phyloP scores from a whole-genome alignment of 306 rosid species.

The Phaseolus lunatus region DNA sequence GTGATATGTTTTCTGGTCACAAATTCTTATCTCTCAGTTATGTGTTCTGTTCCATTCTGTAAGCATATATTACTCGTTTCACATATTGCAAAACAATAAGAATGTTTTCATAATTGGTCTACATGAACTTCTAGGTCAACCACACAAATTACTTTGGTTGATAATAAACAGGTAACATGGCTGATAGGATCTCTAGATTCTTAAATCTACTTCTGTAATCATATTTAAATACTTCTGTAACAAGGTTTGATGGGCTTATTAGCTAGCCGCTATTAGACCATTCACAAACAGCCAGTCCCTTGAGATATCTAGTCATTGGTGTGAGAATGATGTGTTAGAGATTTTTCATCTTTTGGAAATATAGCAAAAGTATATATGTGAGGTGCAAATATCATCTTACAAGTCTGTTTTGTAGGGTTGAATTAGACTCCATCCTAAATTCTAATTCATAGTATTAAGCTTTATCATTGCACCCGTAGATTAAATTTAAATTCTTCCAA shows the following conservation, averaged over 20 bases:
- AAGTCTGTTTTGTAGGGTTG: no score
- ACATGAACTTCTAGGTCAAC: slow-evolving; percentile 20
- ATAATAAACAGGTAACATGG: neutral
- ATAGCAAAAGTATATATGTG: neutral
- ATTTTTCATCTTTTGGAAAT: neutral
- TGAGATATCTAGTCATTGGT: neutral
- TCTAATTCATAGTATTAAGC: neutral
- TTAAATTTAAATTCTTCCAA: slow-evolving; percentile 1
- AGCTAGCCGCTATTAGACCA: no score
- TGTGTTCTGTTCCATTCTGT: slow-evolving; percentile 21
- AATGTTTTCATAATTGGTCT: slow-evolving; percentile 10
- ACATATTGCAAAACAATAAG: slow-evolving; percentile 18
- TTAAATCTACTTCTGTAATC: neutral
- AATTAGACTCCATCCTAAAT: neutral
- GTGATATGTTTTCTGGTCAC: slow-evolving; percentile 51
- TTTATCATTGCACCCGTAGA: neutral
- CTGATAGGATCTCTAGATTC: slow-evolving; percentile 1
- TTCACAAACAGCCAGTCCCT: no score
- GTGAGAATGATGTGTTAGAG: neutral
- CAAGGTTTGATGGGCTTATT: no score
- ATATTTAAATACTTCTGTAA: neutral
- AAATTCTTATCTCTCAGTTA: slow-evolving; percentile 27
- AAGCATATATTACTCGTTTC: slow-evolving; percentile 23
- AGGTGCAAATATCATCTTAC: neutral
- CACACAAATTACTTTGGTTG: neutral